Conservation (phyloP, 2,329 filamentous ascomycete species). For the Microcyclospora pomicola region DNA sequence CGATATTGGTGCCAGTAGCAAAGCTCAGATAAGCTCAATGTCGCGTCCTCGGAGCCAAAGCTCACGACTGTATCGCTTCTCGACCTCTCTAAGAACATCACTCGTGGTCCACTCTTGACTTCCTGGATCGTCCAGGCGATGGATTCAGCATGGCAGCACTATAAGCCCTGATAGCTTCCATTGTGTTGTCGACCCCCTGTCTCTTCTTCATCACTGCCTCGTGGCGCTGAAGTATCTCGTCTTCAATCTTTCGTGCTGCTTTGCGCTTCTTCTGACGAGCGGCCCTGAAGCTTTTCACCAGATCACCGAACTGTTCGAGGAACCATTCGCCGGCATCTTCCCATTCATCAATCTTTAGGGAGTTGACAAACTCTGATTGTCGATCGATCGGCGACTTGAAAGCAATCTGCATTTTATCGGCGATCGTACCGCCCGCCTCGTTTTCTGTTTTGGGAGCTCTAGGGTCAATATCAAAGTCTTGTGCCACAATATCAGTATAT, state of each 20-base stretch:
- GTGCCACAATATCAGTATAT: constrained; percentile 14
- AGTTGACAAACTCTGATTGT: constrained; percentile 38
- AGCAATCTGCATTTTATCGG: neutral
- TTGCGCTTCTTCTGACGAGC: constrained; percentile 41
- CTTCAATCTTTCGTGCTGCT: constrained; percentile 40
- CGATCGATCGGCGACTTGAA: constrained; percentile 12
- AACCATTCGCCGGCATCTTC: constrained; percentile 50
- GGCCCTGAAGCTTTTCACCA: constrained; percentile 38
- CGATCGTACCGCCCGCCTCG: no score
- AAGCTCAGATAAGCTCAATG: no score
- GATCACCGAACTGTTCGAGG: constrained; percentile 38
- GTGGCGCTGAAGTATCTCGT: constrained; percentile 41
- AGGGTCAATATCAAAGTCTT: constrained; percentile 17
- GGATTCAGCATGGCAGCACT: constrained; percentile 40
- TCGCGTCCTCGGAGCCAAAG: no score
- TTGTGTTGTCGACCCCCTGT: constrained; percentile 23
- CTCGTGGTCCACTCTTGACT: constrained; percentile 1
- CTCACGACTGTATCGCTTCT: no score
- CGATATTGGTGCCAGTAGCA: no score
- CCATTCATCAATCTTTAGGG: constrained; percentile 42
- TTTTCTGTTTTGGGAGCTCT: neutral
- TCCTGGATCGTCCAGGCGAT: constrained; percentile 25
- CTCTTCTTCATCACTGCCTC: constrained; percentile 36
- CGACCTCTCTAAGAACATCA: no score
- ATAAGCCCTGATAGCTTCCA: constrained; percentile 36